Evolutionary conservation across 352 stramenopile genomes (phyloP).

Genomic region (Blastocystis sp.): DNA sequence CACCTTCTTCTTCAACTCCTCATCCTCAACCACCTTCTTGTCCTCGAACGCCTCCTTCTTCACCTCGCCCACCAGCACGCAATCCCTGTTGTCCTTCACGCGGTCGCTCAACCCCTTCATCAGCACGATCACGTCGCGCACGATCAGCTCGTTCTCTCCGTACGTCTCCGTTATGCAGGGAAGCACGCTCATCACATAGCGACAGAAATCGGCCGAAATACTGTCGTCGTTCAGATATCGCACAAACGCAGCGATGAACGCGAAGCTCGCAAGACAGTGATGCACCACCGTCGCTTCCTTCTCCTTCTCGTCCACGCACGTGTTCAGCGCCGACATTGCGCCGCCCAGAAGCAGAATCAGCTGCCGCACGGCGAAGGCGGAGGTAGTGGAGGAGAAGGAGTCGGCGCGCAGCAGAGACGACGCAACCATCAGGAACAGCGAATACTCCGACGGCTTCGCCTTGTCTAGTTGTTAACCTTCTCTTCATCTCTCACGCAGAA

Average conservation of each 20-base stretch:
- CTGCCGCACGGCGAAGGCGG: constrained; percentile 39
- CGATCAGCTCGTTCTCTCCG: constrained; percentile 31
- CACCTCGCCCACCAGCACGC: neutral
- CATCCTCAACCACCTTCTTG: neutral
- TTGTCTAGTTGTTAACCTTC: neutral
- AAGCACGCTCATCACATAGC: neutral
- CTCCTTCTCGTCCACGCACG: neutral
- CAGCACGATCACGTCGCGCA: constrained; percentile 17
- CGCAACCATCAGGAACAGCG: constrained; percentile 32
- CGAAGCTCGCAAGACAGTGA: neutral
- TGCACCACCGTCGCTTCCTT: neutral
- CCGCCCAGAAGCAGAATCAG: constrained; percentile 36
- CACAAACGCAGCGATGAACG: constrained; percentile 3
- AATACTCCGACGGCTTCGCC: neutral
- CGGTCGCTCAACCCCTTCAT: neutral
- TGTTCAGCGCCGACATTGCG: constrained; percentile 45
- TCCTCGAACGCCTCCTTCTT: neutral
- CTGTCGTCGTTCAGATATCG: constrained; percentile 9
- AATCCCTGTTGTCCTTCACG: neutral
- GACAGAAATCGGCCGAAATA: constrained; percentile 20
- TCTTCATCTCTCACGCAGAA: neutral
- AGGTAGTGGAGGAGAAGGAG: neutral
- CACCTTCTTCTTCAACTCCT: neutral
- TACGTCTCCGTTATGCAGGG: neutral
- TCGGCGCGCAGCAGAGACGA: constrained; percentile 8